phyloP scores from a whole-genome alignment of 2,329 filamentous ascomycete species.

The Colletotrichum musae region DNA sequence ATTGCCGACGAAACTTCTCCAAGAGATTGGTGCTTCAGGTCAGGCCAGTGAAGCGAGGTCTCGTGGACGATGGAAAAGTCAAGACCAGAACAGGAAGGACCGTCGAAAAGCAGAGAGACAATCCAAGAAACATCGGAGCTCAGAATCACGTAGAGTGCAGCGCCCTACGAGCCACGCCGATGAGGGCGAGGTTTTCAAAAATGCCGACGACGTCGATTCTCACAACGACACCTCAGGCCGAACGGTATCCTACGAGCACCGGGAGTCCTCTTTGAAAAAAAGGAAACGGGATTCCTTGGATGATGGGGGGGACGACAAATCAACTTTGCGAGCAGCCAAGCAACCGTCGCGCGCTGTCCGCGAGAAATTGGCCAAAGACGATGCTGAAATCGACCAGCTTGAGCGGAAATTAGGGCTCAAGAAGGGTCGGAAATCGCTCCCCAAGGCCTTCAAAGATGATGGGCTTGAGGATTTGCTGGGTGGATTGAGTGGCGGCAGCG shows the following conservation, averaged over 20 bases:
- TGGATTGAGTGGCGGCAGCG: conserved; percentile 64
- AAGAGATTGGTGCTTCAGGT: conserved; percentile 55
- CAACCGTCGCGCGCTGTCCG: conserved; percentile 55
- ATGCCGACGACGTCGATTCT: conserved; percentile 43
- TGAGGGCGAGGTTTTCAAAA: conserved; percentile 7
- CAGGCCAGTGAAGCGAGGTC: conserved; percentile 18
- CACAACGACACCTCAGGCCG: background rate
- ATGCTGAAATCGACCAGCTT: conserved; percentile 88
- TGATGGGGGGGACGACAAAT: conserved; percentile 44
- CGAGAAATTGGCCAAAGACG: conserved; percentile 81
- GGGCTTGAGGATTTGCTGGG: conserved; percentile 85
- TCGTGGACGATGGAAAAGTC: conserved; percentile 40
- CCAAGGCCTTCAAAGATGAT: conserved; percentile 83
- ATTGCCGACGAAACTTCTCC: conserved; percentile 60
- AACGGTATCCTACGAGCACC: background rate
- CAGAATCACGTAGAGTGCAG: conserved; percentile 12
- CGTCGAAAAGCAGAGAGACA: conserved; percentile 76
- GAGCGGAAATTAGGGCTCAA: conserved; percentile 90
- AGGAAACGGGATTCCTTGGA: conserved; percentile 36
- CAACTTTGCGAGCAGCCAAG: conserved; percentile 39
- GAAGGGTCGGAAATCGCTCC: conserved; percentile 80
- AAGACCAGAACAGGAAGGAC: conserved; percentile 68
- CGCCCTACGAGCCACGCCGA: background rate
- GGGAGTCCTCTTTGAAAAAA: conserved; percentile 17
- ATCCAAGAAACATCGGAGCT: conserved; percentile 67